Percentiles rank a stretch among this genome's conserved stretches.
Conservation (phyloP, 176 grass and related monocot species). For the Aegilops speltoides region DNA sequence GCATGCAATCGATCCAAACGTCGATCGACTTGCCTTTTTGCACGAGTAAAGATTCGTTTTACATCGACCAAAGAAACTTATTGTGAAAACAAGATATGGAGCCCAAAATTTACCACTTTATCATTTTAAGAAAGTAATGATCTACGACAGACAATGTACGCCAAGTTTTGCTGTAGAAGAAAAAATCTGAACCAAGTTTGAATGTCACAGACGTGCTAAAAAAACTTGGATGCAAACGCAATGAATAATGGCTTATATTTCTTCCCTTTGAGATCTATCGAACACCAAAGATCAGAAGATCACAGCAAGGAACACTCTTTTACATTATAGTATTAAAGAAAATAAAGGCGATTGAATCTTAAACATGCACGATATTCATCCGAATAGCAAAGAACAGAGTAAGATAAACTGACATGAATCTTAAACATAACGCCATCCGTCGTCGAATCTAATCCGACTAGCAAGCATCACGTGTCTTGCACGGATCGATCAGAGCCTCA, state of each 20-base stretch:
- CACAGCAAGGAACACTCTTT: not conserved
- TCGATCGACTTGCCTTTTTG: not conserved
- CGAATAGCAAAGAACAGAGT: not conserved
- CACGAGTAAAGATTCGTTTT: no score
- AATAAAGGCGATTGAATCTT: not conserved
- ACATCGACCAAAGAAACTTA: not conserved
- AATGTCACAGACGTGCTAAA: not conserved
- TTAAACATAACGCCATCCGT: not conserved
- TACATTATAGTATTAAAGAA: not conserved
- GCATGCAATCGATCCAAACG: not conserved
- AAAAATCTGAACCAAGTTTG: no score
- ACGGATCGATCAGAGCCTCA: no score
- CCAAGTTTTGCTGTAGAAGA: no score
- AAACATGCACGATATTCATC: not conserved
- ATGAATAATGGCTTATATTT: not conserved
- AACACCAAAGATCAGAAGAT: not conserved
- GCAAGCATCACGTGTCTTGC: not conserved
- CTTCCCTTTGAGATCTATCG: not conserved
- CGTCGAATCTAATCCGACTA: no score
- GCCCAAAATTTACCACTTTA: not conserved
- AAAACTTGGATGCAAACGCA: not conserved
- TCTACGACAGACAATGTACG: not conserved
- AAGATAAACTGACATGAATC: not conserved
- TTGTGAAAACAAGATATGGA: not conserved
- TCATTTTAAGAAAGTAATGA: not conserved